These are phyloP conservation scores for Ulvella scutata DNA, from an alignment of 139 green algal genomes.

Conservation along the genomic window DNA sequence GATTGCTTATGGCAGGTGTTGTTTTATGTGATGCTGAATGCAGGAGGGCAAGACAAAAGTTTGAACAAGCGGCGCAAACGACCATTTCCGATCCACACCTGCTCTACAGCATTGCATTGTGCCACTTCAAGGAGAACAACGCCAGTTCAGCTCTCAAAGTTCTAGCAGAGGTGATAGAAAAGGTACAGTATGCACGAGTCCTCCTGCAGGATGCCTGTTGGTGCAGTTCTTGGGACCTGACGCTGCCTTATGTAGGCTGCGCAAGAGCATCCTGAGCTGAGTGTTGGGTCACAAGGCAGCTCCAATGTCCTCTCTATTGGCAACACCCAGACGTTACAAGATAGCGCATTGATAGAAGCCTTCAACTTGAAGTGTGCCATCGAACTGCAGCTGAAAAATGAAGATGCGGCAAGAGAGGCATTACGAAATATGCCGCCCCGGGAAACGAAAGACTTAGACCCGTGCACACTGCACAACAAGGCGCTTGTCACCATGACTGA, in stretches of 20 bases:
- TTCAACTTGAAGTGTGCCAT: constrained; percentile 85
- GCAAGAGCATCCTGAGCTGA: constrained; percentile 68
- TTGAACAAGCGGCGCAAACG: constrained; percentile 31
- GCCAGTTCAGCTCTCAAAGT: constrained; percentile 57
- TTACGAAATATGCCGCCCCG: constrained; percentile 68
- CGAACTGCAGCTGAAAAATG: constrained; percentile 61
- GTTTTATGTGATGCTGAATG: too few relatives aligned
- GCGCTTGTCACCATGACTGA: constrained; percentile 57
- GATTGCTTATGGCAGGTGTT: too few relatives aligned
- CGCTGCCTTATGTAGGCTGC: constrained; percentile 22
- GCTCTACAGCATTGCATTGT: constrained; percentile 68
- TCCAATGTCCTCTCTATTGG: constrained; percentile 43
- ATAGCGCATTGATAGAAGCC: constrained; percentile 69
- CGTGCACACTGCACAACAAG: constrained; percentile 74
- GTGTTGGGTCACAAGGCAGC: constrained; percentile 28
- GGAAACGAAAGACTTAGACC: constrained; percentile 66
- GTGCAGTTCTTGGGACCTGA: background rate
- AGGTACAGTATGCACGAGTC: background rate
- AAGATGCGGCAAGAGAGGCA: constrained; percentile 45
- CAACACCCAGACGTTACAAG: constrained; percentile 63
- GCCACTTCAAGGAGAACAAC: constrained; percentile 62
- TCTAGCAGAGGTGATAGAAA: constrained; percentile 71
- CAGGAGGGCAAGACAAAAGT: constrained; percentile 29
- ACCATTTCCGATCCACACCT: constrained; percentile 38
- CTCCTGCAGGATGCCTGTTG: background rate